These are phyloP conservation scores for Fusarium mexicanum DNA, from an alignment of 2,329 filamentous ascomycete species.

Conservation along the genomic window DNA sequence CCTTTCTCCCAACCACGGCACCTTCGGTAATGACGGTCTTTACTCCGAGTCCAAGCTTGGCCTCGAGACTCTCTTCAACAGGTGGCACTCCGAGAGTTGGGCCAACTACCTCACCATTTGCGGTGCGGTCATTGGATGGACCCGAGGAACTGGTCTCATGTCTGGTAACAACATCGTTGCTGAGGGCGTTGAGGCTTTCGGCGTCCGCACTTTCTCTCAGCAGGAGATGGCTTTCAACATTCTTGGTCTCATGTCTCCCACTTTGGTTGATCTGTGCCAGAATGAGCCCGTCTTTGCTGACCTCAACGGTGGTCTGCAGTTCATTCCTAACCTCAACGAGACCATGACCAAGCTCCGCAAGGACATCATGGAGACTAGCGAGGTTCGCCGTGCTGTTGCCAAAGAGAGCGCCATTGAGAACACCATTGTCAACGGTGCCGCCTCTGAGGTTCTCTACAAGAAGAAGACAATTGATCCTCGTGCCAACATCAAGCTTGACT, in stretches of 20 bases:
- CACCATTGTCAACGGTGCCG: conserved; percentile 94
- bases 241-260: conserved; percentile 92
- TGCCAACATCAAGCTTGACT: conserved; percentile 98
- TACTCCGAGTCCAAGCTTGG: conserved; percentile 99
- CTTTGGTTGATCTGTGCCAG: conserved; percentile 95
- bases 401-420: conserved; percentile 97
- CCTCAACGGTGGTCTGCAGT: conserved; percentile 96
- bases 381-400: conserved; percentile 90
- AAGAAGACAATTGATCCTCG: conserved; percentile 92
- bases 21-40: conserved; percentile 95
- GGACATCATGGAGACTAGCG: conserved; percentile 93
- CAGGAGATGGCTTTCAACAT: conserved; percentile 99
- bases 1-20: conserved; percentile 97
- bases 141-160: conserved; percentile 97
- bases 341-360: conserved; percentile 93
- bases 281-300: conserved; percentile 95
- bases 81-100: conserved; percentile 98
- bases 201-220: conserved; percentile 97
- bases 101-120: conserved; percentile 97
- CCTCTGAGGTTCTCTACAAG: conserved; percentile 92
- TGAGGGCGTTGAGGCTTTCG: conserved; percentile 94
- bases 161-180: conserved; percentile 97
- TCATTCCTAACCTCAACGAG: conserved; percentile 94
- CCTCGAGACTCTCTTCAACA: conserved; percentile 96
- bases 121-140: conserved; percentile 98